Evolutionary conservation across 768 basidiomycete genomes (phyloP).

Genomic region (Mycena rebaudengoi): DNA sequence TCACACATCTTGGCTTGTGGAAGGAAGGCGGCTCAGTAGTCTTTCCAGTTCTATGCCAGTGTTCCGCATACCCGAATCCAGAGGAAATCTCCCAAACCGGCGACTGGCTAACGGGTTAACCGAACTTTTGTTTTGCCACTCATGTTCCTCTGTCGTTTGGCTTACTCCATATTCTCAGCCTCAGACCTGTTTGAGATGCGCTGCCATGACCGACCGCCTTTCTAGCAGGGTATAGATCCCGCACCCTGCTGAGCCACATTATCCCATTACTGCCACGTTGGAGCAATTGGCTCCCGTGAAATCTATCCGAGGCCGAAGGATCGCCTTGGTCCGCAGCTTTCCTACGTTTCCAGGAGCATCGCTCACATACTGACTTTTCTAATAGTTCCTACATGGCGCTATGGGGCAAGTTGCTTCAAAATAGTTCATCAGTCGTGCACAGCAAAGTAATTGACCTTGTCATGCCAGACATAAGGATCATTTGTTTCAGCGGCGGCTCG

Average conservation of each 20-base stretch:
- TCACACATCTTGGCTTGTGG: too few relatives aligned
- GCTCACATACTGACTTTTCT: constrained; percentile 12
- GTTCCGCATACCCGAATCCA: too few relatives aligned
- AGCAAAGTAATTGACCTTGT: constrained; percentile 30
- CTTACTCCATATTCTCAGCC: too few relatives aligned
- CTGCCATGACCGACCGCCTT: constrained; percentile 40
- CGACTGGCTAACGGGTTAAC: too few relatives aligned
- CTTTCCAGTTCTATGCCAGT: too few relatives aligned
- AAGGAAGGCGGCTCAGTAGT: too few relatives aligned
- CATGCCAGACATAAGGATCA: constrained; percentile 82
- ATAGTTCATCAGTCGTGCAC: constrained; percentile 21
- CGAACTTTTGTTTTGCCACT: too few relatives aligned
- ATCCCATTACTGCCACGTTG: constrained; percentile 64
- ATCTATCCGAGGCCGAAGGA: constrained; percentile 63
- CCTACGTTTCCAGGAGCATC: constrained; percentile 21
- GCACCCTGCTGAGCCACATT: constrained; percentile 52
- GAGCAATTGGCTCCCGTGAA: constrained; percentile 63
- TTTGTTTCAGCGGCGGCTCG: constrained; percentile 79
- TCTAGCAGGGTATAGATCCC: constrained; percentile 64
- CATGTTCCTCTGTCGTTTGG: too few relatives aligned
- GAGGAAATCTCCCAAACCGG: too few relatives aligned
- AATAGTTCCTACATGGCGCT: constrained; percentile 79
- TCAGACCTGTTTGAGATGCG: too few relatives aligned
- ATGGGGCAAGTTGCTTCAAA: constrained; percentile 65
- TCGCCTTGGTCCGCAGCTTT: constrained; percentile 65